Evolutionary conservation across 23 red algal genomes (phyloP).

Genomic region (Gracilariopsis chorda): DNA sequence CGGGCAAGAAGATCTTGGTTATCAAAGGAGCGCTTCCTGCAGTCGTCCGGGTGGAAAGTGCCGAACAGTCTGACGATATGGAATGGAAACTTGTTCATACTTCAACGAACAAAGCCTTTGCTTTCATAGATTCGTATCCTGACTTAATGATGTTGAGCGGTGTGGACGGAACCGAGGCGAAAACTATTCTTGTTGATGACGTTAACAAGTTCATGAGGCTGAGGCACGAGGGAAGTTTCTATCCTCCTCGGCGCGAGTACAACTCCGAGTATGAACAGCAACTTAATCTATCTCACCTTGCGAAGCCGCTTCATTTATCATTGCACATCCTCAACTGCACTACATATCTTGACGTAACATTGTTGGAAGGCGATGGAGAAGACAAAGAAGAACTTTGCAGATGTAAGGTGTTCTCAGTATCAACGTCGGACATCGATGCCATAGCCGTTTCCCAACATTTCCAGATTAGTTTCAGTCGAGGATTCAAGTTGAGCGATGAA

Average conservation of each 20-base stretch:
- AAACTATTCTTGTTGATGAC: slow-evolving; percentile 11
- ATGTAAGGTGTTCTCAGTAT: background rate
- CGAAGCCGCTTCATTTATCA: background rate
- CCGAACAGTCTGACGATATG: background rate
- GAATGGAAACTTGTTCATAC: background rate
- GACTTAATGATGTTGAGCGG: slow-evolving; percentile 5
- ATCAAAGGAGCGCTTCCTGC: background rate
- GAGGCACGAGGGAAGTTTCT: background rate
- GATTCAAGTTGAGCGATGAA: background rate
- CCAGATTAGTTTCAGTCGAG: background rate
- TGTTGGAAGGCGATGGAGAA: background rate
- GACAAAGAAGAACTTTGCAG: background rate
- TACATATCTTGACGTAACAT: too few relatives aligned
- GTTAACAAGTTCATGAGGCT: background rate
- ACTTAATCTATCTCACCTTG: background rate
- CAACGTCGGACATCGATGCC: background rate
- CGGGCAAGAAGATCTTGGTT: background rate
- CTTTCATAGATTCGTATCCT: background rate
- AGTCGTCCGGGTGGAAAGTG: background rate
- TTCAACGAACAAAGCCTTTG: background rate
- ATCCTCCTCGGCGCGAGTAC: background rate
- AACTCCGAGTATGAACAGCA: background rate
- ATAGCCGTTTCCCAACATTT: background rate
- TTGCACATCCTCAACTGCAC: too few relatives aligned
- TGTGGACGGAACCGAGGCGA: background rate